Conservation (phyloP, 495 filamentous ascomycete genomes). For the Podospora australis region DNA sequence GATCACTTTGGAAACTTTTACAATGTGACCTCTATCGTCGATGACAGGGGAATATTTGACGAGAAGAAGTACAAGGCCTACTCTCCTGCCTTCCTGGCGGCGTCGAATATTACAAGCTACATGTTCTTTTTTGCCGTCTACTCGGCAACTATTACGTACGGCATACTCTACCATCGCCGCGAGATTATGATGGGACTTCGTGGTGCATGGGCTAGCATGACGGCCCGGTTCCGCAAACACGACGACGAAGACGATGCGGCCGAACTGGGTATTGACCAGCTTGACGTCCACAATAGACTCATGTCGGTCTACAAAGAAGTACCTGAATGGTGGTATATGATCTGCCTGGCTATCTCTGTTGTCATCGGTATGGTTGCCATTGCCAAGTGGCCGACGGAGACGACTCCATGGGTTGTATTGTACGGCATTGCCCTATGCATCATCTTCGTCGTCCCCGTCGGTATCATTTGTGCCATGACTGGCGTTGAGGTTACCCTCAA, state of each 20-base stretch:
- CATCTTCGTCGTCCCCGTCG: slow-evolving; percentile 37
- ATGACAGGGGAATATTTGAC: slow-evolving; percentile 33
- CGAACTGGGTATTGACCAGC: slow-evolving; percentile 20
- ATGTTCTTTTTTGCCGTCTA: slow-evolving; percentile 38
- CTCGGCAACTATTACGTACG: slow-evolving; percentile 33
- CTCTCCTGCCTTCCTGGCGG: slow-evolving; percentile 35
- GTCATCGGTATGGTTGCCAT: slow-evolving; percentile 33
- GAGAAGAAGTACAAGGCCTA: slow-evolving; percentile 30
- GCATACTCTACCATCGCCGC: slow-evolving; percentile 32
- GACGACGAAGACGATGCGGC: slow-evolving; percentile 2
- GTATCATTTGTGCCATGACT: slow-evolving; percentile 39
- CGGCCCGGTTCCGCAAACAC: slow-evolving; percentile 2
- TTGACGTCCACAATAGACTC: slow-evolving; percentile 33
- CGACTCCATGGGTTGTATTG: slow-evolving; percentile 34
- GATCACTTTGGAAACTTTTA: slow-evolving; percentile 34
- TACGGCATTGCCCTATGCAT: slow-evolving; percentile 38
- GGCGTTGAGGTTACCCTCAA: slow-evolving; percentile 37
- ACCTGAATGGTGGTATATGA: slow-evolving; percentile 39
- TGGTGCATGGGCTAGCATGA: slow-evolving; percentile 13
- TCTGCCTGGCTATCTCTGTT: slow-evolving; percentile 26
- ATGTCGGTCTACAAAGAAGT: slow-evolving; percentile 37
- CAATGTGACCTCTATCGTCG: slow-evolving; percentile 30
- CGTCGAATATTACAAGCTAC: slow-evolving; percentile 30
- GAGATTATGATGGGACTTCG: slow-evolving; percentile 35
- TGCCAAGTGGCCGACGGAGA: slow-evolving; percentile 34